Percentiles rank a stretch among this genome's conserved stretches.
phyloP scores from a whole-genome alignment of 805 yeast genomes.

The Zygoascus bituminiphila region DNA sequence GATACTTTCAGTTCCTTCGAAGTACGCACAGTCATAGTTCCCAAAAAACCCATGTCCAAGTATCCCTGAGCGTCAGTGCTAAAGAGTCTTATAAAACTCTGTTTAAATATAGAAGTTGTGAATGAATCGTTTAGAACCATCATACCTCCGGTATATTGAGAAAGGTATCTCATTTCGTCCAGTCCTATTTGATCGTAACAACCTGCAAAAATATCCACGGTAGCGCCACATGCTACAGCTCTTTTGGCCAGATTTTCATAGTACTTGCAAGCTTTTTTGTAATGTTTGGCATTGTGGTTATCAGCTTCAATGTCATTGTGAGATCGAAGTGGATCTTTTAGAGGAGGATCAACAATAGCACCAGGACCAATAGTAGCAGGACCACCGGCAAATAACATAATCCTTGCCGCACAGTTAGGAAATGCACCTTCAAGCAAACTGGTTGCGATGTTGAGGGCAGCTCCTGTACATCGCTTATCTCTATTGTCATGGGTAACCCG shows the following conservation, averaged over 20 bases:
- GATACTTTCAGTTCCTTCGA: slow-evolving; percentile 74
- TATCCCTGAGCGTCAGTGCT: slow-evolving; percentile 72
- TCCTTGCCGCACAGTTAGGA: slow-evolving; percentile 65
- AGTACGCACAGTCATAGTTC: slow-evolving; percentile 70
- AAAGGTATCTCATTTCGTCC: slow-evolving; percentile 79
- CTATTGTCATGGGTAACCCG: slow-evolving; percentile 63
- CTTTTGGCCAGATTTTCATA: slow-evolving; percentile 66
- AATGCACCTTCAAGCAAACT: slow-evolving; percentile 66
- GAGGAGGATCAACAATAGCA: slow-evolving; percentile 69
- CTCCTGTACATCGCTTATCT: slow-evolving; percentile 78
- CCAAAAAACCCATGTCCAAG: slow-evolving; percentile 76
- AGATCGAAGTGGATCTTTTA: slow-evolving; percentile 88
- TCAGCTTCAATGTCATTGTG: slow-evolving; percentile 74
- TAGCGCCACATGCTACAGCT: slow-evolving; percentile 64
- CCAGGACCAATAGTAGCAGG: slow-evolving; percentile 89
- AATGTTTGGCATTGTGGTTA: slow-evolving; percentile 77
- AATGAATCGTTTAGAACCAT: slow-evolving; percentile 83
- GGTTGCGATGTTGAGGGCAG: slow-evolving; percentile 74
- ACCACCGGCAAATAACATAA: slow-evolving; percentile 80
- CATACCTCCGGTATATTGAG: slow-evolving; percentile 83
- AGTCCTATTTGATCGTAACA: slow-evolving; percentile 95
- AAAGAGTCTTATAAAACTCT: slow-evolving; percentile 76
- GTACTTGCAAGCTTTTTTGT: slow-evolving; percentile 72
- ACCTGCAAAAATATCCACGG: slow-evolving; percentile 86
- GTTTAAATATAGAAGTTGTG: slow-evolving; percentile 88